phyloP scores from a whole-genome alignment of 2,329 filamentous ascomycete species.

The Aspergillus udagawae region DNA sequence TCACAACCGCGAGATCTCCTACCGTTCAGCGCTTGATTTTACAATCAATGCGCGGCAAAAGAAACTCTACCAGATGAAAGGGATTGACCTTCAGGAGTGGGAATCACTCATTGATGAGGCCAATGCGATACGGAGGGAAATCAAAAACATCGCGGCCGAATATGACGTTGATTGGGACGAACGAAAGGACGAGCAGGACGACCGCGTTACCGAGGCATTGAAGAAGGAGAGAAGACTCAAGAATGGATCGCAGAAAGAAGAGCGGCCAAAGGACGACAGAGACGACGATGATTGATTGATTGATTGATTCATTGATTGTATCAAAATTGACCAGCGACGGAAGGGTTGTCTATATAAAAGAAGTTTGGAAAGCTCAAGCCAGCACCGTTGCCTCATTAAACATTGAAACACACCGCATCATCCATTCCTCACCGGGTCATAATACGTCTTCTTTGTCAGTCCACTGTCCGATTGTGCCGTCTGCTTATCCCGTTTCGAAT shows the following conservation, averaged over 20 bases:
- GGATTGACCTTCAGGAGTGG: conserved; percentile 75
- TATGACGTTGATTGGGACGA: conserved; percentile 92
- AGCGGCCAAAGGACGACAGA: conserved; percentile 28
- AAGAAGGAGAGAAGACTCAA: conserved; percentile 46
- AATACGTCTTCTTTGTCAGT: conserved; percentile 33
- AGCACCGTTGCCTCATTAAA: background rate
- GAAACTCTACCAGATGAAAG: conserved; percentile 68
- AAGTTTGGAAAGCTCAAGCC: background rate
- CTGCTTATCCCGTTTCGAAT: conserved; percentile 20
- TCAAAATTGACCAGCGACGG: background rate
- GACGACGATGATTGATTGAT: conserved; percentile 11
- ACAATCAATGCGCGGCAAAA: conserved; percentile 76
- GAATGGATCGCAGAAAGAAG: conserved; percentile 29
- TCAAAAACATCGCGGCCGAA: conserved; percentile 74
- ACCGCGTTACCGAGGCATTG: conserved; percentile 52
- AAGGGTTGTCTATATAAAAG: background rate
- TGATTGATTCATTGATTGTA: background rate
- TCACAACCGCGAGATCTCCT: conserved; percentile 84
- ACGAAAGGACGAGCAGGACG: conserved; percentile 64
- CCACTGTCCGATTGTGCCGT: conserved; percentile 15
- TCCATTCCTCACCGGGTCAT: conserved; percentile 41
- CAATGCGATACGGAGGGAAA: conserved; percentile 71
- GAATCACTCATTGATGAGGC: conserved; percentile 74
- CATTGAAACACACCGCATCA: background rate
- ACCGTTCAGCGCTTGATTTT: conserved; percentile 80